phyloP scores from a whole-genome alignment of 495 filamentous ascomycete genomes.

The Xylaria palmicola region DNA sequence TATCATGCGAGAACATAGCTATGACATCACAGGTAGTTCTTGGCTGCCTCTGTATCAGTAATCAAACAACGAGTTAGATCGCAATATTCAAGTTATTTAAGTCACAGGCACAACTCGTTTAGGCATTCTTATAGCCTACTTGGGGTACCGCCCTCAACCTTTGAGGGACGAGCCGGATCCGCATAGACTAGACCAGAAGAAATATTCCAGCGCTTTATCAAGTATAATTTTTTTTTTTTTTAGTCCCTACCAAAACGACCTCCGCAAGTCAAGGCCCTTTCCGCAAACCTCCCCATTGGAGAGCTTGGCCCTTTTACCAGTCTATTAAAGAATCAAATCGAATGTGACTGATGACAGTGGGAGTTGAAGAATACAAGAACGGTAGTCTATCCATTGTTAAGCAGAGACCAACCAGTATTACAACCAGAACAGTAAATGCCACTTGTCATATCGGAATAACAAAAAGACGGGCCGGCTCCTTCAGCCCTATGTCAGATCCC shows the following conservation, averaged over 20 bases:
- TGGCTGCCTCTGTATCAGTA: too few species aligned
- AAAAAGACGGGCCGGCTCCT: not conserved
- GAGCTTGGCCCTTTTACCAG: not conserved
- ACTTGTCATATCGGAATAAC: not conserved
- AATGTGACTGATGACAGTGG: too few species aligned
- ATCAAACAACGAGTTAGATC: too few species aligned
- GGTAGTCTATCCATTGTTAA: too few species aligned
- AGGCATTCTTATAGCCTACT: slow-evolving; percentile 6
- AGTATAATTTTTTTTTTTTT: too few species aligned
- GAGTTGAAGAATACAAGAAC: too few species aligned
- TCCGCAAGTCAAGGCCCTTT: not conserved
- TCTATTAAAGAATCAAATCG: too few species aligned
- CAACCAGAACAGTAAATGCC: not conserved
- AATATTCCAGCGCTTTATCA: not conserved
- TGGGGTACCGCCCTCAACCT: not conserved
- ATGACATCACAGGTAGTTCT: too few species aligned
- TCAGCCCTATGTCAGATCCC: slow-evolving; percentile 3
- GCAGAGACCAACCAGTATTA: not conserved
- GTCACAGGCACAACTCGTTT: not conserved
- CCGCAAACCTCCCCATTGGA: not conserved
- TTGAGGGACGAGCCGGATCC: not conserved
- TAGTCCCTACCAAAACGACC: not conserved
- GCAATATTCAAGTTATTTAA: too few species aligned
- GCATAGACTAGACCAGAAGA: not conserved
- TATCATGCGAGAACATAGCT: not conserved